Evolutionary conservation across 352 stramenopile genomes (phyloP), one percentile per base, ranked within the genome.

Genomic region (Stramenopiles sp.): DNA sequence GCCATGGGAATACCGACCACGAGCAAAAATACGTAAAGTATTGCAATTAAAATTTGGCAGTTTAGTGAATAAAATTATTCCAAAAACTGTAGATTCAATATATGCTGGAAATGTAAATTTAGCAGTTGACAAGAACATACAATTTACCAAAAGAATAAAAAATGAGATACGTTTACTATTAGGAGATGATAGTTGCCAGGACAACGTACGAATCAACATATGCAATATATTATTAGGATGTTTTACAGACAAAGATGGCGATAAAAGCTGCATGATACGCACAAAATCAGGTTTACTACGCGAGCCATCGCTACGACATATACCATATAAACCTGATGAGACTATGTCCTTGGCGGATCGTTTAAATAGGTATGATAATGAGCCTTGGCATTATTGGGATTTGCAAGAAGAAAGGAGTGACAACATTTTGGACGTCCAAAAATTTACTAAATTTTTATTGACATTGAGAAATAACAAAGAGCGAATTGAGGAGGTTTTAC

Each of bases 301-400:
- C 7, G 65, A 76, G 13, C 65, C 65, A 33, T 4, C 65, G 4
- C 4, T 76, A 13, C 31, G 31, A 7, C 30, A 76, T 13, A 31
- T 7, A 20, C 65, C 65, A 33, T 76, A 76, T 76, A 20, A 76
- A 4, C 65, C 65, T 13, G 31, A 76, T 27, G 53, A 69, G 13
- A 33, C 4, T 31, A 33, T 33, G 31, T 13, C 65, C 30, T 20
- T 76, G 30, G 4, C 38, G 13, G 38, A 53, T 4, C 65, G 65
- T 33, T 33, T 76, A 33, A 13, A 4, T 76, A 31, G 65, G 7
- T 76, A 33, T 33, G 65, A 76, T 33, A 76, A 76, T 33, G 65
- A 76, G 65, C 65, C 65, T 4, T 76, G 65, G 65, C 65, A 76
- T 76, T 76, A 33, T 13, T 76, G 65, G 65, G 65, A 76, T 33